A percentile compares a stretch with the other conserved stretches of the same genome.
Evolutionary conservation across 495 filamentous ascomycete genomes (phyloP).

Genomic region (Aspergillus affinis): DNA sequence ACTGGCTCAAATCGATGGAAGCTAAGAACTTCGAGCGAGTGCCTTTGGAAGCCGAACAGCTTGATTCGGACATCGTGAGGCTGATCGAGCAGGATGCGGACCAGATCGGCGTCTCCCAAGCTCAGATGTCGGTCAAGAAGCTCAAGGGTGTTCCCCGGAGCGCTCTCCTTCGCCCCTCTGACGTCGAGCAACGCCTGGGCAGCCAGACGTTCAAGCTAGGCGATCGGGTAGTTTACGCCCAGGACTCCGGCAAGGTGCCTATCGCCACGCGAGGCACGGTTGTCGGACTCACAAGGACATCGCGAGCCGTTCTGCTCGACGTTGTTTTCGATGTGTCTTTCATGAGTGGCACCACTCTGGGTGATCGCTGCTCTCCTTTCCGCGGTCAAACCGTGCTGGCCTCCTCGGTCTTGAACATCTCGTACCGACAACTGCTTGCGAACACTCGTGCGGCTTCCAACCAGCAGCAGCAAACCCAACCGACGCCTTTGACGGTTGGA

Average conservation of each 20-base stretch:
- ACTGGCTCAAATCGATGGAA: conserved; percentile 88
- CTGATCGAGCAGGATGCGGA: conserved; percentile 78
- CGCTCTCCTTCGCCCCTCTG: conserved; percentile 83
- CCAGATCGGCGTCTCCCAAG: conserved; percentile 45
- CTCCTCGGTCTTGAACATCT: conserved; percentile 82
- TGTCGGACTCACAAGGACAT: conserved; percentile 82
- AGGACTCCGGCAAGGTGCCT: conserved; percentile 90
- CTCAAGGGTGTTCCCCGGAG: conserved; percentile 77
- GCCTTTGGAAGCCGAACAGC: conserved; percentile 89
- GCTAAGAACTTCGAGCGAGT: conserved; percentile 89
- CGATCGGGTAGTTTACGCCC: conserved; percentile 89
- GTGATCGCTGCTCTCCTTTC: conserved; percentile 91
- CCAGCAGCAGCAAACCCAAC: conserved; percentile 50
- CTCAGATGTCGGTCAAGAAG: conserved; percentile 55
- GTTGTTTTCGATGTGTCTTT: conserved; percentile 92
- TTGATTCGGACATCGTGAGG: conserved; percentile 87
- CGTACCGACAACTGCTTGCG: conserved; percentile 75
- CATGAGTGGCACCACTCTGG: conserved; percentile 91
- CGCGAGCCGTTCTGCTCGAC: conserved; percentile 79
- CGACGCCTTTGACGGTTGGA: conserved; percentile 57
- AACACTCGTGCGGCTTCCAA: conserved; percentile 68
- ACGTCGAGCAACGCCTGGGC: conserved; percentile 86
- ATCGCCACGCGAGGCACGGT: conserved; percentile 91
- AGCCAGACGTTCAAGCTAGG: conserved; percentile 84
- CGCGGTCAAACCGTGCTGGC: conserved; percentile 88